These are phyloP conservation scores for Paramecium bursaria DNA, from an alignment of 73 alveolate genomes.

Conservation along the genomic window DNA sequence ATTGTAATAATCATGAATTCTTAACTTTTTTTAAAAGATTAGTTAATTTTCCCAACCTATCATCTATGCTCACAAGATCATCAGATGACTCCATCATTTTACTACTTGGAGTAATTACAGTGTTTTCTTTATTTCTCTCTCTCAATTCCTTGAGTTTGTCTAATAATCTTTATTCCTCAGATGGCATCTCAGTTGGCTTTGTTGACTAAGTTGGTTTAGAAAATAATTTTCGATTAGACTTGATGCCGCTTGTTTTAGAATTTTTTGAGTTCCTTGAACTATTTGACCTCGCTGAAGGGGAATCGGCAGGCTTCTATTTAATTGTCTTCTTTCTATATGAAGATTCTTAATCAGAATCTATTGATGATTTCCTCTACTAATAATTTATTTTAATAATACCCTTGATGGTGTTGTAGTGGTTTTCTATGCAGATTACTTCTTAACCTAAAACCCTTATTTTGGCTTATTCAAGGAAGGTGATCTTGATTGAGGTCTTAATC, in stretches of 20 bases:
- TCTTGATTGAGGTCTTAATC: background rate
- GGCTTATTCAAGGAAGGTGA: too few relatives aligned
- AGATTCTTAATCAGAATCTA: constrained; percentile 31
- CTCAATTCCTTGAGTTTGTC: constrained; percentile 24
- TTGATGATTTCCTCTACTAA: background rate
- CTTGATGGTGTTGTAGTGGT: constrained; percentile 48
- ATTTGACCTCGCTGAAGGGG: constrained; percentile 35
- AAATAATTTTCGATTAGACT: too few relatives aligned
- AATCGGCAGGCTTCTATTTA: background rate
- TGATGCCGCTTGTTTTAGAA: too few relatives aligned
- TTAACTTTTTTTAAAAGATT: constrained; percentile 2
- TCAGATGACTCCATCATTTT: background rate
- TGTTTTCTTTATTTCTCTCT: constrained; percentile 37
- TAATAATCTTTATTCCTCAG: constrained; percentile 26
- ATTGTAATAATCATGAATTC: constrained; percentile 23
- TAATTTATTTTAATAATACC: background rate
- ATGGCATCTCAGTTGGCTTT: too few relatives aligned
- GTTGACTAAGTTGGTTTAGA: too few relatives aligned
- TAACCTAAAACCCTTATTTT: too few relatives aligned
- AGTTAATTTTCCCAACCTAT: constrained; percentile 17
- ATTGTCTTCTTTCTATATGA: constrained; percentile 1
- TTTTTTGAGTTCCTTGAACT: too few relatives aligned
- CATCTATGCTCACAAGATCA: constrained; percentile 26
- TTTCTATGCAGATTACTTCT: background rate
- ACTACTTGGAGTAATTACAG: background rate